Conservation (phyloP, 192 early-diverging fungal genomes). For the Umbelopsis sp. region DNA sequence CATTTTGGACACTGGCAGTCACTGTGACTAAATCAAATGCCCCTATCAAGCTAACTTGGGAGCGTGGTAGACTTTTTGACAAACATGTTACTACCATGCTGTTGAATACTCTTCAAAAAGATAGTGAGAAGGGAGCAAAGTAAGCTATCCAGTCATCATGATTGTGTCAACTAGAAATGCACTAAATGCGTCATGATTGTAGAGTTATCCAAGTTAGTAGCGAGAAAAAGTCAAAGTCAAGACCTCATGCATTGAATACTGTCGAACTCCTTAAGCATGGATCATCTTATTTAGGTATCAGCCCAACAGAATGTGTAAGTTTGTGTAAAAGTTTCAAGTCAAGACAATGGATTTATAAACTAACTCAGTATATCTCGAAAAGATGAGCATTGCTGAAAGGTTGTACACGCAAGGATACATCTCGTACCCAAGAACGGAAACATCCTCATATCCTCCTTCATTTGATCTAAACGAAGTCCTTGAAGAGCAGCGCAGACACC, state of each 20-base stretch:
- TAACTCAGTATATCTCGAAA: not conserved
- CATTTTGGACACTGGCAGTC: slow-evolving; percentile 45
- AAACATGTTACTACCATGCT: slow-evolving; percentile 43
- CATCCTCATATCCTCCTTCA: slow-evolving; percentile 43
- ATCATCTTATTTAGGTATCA: slow-evolving; percentile 47
- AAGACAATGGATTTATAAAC: not conserved
- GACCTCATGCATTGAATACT: slow-evolving; percentile 39
- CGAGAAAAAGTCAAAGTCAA: slow-evolving; percentile 24
- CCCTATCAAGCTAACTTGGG: slow-evolving; percentile 27
- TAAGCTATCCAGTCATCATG: slow-evolving; percentile 18
- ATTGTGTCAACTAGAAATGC: not conserved
- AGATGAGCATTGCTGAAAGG: slow-evolving; percentile 51
- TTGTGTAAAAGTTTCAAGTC: not conserved
- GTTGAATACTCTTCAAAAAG: slow-evolving; percentile 34
- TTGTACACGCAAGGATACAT: slow-evolving; percentile 56
- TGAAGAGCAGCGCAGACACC: slow-evolving; percentile 37
- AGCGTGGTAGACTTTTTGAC: slow-evolving; percentile 39
- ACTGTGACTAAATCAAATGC: slow-evolving; percentile 24
- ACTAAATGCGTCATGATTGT: not conserved
- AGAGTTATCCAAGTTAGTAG: slow-evolving; percentile 20
- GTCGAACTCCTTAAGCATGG: slow-evolving; percentile 52
- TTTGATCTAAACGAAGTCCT: slow-evolving; percentile 48
- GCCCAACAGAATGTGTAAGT: slow-evolving; percentile 47
- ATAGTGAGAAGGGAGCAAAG: slow-evolving; percentile 35
- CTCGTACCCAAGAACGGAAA: slow-evolving; percentile 58